Evolutionary conservation across 176 grass and related monocot species (phyloP), one percentile per base, ranked within the genome.

Genomic region (Oryza glaberrima): DNA sequence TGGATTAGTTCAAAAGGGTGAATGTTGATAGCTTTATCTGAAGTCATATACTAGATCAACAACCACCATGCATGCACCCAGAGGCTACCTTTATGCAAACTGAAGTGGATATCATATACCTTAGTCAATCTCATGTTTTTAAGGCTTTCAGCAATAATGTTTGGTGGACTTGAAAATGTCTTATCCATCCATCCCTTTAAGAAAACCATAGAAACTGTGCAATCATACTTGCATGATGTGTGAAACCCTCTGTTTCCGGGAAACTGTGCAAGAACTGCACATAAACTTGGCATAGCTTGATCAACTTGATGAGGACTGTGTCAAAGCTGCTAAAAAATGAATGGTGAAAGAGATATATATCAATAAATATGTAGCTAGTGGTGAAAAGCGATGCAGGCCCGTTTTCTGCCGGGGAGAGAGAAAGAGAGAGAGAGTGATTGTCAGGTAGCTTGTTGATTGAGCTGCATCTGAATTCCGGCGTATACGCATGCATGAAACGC

Each of bases 1-100:
- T 79, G 61, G 63, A 79, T 64, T 67, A 17, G 41, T 79, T 79
- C 25, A 67, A 48, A 78, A 79, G 40, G 40, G 63, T 32, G 54
- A 7, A 58, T 58, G 46, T 4, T 19, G 43, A 20, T 65, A 46
- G 54, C 54, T 63, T 67, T 67, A 8, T 67, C 47, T 38, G 15
- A 52, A 51, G 72, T 32, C 72, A 75, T 54, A 51, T 52, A 13
- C 47, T 75, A 45, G 19, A 72, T 72, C 69, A 72, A 72, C 69
- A 45, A 25, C 40, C 34, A 9, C 16, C 58, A 63, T 54, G 58
- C n/a, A 63, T 11, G 58, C n/a, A 63, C 4, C 20, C 58, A 61
- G 17, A 41, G 7, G 7, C 56, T 70, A 70, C 35, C 68, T 70
- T 41, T 70, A 0, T n/a, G 17, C 35, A 71, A 71, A 44, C 36